Evolutionary conservation across 306 rosid genomes (phyloP).

Genomic region (Pterocarpus santalinus): DNA sequence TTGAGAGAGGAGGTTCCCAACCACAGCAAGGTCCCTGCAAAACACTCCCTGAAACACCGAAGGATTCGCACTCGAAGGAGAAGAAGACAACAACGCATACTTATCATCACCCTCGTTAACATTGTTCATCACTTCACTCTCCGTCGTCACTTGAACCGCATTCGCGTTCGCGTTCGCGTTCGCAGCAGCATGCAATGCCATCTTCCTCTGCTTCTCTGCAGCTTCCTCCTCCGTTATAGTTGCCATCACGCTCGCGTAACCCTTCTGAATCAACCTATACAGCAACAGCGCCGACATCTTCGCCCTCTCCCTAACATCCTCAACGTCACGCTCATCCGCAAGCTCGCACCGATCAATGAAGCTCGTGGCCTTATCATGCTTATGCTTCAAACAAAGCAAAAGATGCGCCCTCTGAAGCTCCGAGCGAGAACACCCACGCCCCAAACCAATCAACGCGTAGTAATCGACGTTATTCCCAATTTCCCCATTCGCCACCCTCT

Average conservation of each 20-base stretch:
- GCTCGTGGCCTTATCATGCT: constrained; percentile 74
- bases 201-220: constrained; percentile 69
- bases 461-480: constrained; percentile 72
- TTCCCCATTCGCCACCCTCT: constrained; percentile 74
- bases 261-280: constrained; percentile 86
- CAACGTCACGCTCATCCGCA: constrained; percentile 70
- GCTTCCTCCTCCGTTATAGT: constrained; percentile 73
- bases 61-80: constrained; percentile 43
- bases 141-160: constrained; percentile 50
- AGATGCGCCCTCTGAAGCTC: constrained; percentile 84
- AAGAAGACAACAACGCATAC: constrained; percentile 10
- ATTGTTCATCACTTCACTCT: constrained; percentile 35
- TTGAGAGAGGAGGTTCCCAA: constrained; percentile 83
- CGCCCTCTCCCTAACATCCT: constrained; percentile 75
- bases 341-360: constrained; percentile 86
- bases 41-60: constrained; percentile 82
- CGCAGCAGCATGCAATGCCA: constrained; percentile 56
- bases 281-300: constrained; percentile 76
- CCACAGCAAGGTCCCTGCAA: constrained; percentile 83
- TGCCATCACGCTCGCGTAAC: constrained; percentile 65
- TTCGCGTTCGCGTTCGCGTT: background rate
- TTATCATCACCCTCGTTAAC: background rate
- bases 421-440: constrained; percentile 88
- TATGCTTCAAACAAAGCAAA: constrained; percentile 75
- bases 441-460: constrained; percentile 75